Evolutionary conservation across 2,329 filamentous ascomycete species (phyloP), one percentile per base, ranked within the genome.

Genomic region (Arthrobotrys megalospora): DNA sequence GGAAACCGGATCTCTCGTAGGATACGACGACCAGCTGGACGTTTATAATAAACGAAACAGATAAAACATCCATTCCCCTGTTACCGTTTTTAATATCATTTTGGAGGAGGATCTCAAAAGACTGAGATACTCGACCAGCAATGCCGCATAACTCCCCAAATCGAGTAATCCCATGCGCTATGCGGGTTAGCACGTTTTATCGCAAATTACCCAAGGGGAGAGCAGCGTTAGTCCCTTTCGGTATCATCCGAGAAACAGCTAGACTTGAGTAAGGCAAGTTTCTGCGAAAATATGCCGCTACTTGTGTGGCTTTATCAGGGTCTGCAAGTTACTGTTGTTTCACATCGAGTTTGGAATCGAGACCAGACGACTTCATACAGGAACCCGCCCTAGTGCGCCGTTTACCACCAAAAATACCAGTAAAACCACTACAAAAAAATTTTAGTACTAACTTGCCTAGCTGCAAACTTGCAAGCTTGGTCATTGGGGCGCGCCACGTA

Each of bases 351-450:
- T 73, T 73, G 36, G 45, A 14, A 28, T 21, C 52, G 43, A 75
- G 62, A 75, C 70, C 50, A 75, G 50, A 75, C 70, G 70, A 75
- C n/a, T 53, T 55, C 63, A 67, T 52, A 67, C 63, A 45, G 12
- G 55, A 50, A 45, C 53, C 16, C 47, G 34, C 34, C 21, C 47
- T 50, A 64, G 60, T 38, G 34, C 12, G 53, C 47, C 24, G 24
- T 5, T n/a, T 16, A 48, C n/a, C 32, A 11, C 60, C 60, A 41
- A 64, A 50, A 52, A 66, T 66, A 66, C 16, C 45, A 48, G 21
- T n/a, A 43, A 16, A 6, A 28, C 24, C 24, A 28, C 2, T 28
- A 28, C 24, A 28, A 28, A 28, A 28, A 28, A 28, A 28, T 28
- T 28, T 28, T 28, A 28, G 24, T 28, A 28, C 24, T 5, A 28